Conservation (phyloP, 495 filamentous ascomycete species). For the Penicillium paxilli region DNA sequence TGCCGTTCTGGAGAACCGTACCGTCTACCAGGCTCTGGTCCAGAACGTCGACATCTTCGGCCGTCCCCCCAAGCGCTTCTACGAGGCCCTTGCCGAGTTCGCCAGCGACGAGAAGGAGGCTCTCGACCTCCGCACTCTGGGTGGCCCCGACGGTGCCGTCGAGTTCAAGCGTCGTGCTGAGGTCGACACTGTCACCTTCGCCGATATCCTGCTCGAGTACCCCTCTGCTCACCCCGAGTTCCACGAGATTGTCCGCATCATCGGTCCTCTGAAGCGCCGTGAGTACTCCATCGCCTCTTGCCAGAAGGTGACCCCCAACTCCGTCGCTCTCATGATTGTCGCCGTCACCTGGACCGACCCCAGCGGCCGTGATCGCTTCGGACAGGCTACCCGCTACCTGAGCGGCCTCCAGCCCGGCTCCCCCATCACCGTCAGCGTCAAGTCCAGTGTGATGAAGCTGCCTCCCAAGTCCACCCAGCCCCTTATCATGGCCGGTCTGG, state of each 20-base stretch:
- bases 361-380: conserved; percentile 84
- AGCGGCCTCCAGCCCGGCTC: conserved; percentile 70
- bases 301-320: conserved; percentile 84
- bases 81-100: conserved; percentile 86
- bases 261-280: conserved; percentile 88
- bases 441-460: conserved; percentile 97
- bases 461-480: conserved; percentile 81
- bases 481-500: conserved; percentile 99
- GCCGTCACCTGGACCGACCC: conserved; percentile 94
- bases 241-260: conserved; percentile 86
- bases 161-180: conserved; percentile 95
- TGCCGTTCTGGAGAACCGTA: conserved; percentile 78
- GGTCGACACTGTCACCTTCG: conserved; percentile 90
- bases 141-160: conserved; percentile 77
- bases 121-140: conserved; percentile 73
- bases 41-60: conserved; percentile 98
- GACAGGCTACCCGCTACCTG: conserved; percentile 89
- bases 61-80: conserved; percentile 94
- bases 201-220: conserved; percentile 86
- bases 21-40: conserved; percentile 86
- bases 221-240: conserved; percentile 85
- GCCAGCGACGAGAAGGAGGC: conserved; percentile 80
- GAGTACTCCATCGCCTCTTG: conserved; percentile 98
- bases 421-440: conserved; percentile 85
- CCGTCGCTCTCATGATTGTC: conserved; percentile 93